Base-by-base conservation (phyloP, 495 filamentous ascomycete species). In the Penicillium waksmanii region DNA sequence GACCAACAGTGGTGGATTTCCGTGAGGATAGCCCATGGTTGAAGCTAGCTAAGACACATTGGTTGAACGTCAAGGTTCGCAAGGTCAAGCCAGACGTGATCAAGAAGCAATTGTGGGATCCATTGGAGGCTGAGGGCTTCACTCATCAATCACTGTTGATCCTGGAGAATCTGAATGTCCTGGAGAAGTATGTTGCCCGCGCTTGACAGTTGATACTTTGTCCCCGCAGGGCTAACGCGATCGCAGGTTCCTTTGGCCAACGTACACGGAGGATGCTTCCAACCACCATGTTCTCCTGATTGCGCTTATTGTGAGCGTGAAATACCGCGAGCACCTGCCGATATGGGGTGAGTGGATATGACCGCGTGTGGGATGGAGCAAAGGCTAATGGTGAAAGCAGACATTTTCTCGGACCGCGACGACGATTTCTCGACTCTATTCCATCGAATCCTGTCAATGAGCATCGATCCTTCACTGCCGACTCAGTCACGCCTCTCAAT, bases 241-340 rank as follows among this genome's bases (percentile, higher is more conserved):
- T 49, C 43, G 49, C 55, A 94, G 90, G 69, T 96, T 91, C 68
- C 84, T 99, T 23, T 99, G 96, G 95, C 95, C 94, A 21, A 89
- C 89, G 50, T 99, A 94, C 70, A 84, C 82, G 42, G 93, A 97
- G 63, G 87, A 93, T 67, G 87, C 92, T 25, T 94, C 92, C 36
- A 94, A 98, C 72, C 88, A 90, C 64, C 93, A 98, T 72, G 87
- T 96, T 54, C 82, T 97, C 27, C 76, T 98, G 52, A 87, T 97
- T 62, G 87, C 88, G 12, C 72, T 96, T 59, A 86, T 98, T 61
- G 84, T 92, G 54, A 96, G 92, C 76, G 86, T 93, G 49, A 97
- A 96, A 76, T 84, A 88, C 66, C 83, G 92, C 63, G 93, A 98
- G 72, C 86, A 89, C 66, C 74, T 99, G 47, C 87, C 90, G 53